Conservation (phyloP, 2,329 filamentous ascomycete genomes). For the Colletotrichum tropicale region DNA sequence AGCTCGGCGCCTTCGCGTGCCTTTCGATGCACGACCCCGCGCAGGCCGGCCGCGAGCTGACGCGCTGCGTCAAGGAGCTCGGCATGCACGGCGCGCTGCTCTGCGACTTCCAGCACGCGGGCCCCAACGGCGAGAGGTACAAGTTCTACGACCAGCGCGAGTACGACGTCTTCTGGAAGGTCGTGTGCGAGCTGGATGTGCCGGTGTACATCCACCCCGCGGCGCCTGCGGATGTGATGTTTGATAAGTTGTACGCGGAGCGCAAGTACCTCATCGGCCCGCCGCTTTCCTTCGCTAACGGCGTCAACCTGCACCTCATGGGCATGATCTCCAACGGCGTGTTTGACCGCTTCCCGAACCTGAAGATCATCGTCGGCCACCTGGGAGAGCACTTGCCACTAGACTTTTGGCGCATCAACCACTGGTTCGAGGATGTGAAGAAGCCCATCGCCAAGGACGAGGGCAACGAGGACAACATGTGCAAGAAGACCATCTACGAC, state of each 20-base stretch:
- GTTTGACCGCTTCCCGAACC: constrained; percentile 51
- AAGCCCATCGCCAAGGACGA: constrained; percentile 47
- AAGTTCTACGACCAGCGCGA: constrained; percentile 68
- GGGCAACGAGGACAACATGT: constrained; percentile 26
- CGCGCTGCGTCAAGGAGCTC: constrained; percentile 56
- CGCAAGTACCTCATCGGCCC: constrained; percentile 65
- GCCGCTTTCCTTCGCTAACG: constrained; percentile 62
- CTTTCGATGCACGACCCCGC: constrained; percentile 59
- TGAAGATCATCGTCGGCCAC: constrained; percentile 52
- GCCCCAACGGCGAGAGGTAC: constrained; percentile 61
- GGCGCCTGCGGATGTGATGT: constrained; percentile 59
- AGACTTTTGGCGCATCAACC: constrained; percentile 54
- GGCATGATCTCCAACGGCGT: constrained; percentile 54
- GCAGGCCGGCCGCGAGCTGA: constrained; percentile 54
- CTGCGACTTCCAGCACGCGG: constrained; percentile 65
- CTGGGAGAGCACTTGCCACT: constrained; percentile 54
- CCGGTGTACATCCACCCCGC: constrained; percentile 69
- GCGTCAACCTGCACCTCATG: constrained; percentile 62
- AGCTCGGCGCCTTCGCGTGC: constrained; percentile 51
- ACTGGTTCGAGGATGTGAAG: constrained; percentile 62
- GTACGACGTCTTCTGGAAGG: constrained; percentile 67
- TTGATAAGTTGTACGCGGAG: constrained; percentile 63
- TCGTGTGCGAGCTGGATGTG: constrained; percentile 62
- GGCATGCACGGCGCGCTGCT: constrained; percentile 69
- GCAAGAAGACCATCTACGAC: constrained; percentile 53